phyloP scores from a whole-genome alignment of 768 basidiomycete species.

The Suillus luteus region DNA sequence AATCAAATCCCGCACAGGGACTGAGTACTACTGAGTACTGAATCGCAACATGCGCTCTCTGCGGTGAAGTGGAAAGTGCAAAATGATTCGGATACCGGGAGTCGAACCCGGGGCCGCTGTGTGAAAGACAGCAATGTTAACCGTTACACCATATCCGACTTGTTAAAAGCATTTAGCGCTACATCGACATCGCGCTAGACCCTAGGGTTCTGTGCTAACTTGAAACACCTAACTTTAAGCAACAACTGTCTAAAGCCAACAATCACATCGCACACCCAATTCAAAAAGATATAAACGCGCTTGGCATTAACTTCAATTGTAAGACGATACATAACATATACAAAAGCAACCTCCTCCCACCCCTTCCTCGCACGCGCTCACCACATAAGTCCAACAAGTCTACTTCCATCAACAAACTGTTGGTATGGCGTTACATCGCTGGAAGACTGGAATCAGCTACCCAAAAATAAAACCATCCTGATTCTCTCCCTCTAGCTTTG shows the following conservation, averaged over 20 bases:
- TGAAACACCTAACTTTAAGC: too few relatives aligned
- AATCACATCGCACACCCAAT: not conserved
- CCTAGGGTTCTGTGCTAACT: too few relatives aligned
- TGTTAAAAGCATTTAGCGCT: not conserved
- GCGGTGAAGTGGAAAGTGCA: not conserved
- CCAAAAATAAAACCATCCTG: not conserved
- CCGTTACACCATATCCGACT: constrained; percentile 23
- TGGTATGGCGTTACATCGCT: not conserved
- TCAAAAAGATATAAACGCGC: not conserved
- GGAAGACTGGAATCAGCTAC: constrained; percentile 9
- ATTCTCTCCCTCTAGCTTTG: not conserved
- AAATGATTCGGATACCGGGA: constrained; percentile 23
- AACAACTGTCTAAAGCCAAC: too few relatives aligned
- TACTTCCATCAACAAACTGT: constrained; percentile 1
- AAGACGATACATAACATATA: constrained; percentile 6
- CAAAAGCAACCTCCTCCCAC: not conserved
- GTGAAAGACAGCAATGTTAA: constrained; percentile 26
- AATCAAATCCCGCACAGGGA: not conserved
- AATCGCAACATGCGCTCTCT: not conserved
- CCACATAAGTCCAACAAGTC: not conserved
- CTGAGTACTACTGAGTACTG: not conserved
- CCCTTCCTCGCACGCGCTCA: constrained; percentile 2
- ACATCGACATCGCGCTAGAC: not conserved
- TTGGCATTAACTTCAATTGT: constrained; percentile 8
- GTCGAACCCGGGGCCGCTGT: constrained; percentile 25